Evolutionary conservation across 495 filamentous ascomycete species (phyloP), one percentile per base, ranked within the genome.

Genomic region (Entonaema liquescens): DNA sequence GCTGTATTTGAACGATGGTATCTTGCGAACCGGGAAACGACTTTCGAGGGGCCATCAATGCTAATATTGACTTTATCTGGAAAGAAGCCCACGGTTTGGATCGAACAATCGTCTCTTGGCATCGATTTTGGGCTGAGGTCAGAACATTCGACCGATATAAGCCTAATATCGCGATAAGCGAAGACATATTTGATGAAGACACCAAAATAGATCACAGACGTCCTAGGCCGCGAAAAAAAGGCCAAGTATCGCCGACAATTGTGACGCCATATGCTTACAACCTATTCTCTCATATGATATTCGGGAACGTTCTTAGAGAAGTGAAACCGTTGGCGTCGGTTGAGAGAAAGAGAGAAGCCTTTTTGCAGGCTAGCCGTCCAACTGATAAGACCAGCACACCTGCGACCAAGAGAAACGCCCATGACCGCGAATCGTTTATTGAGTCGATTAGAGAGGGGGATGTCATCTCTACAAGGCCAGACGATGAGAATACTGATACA

Each of bases 181-280:
- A 23, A 21, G 0, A 4, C 3, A 23, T 17, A 6, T 25, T n/a
- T 7, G 26, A 36, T 8, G 6, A 36, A 54, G 11, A 25, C 3
- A 23, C 17, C 21, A 23, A 9, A 13, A 8, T 33, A 11, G 26
- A 17, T 9, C 11, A 2, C 7, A 36, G 36, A 2, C 60, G 0
- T 13, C 5, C 5, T 2, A 72, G 44, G 25, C 8, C 11, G 3
- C 29, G n/a, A 35, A 54, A 31, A 74, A 19, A 77, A 75, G 28
- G 9, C 7, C 19, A 23, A 17, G 56, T 74, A 5, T 17, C 62
- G 0, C 75, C 75, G 35, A 94, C 92, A 0, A 81, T 90, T 6
- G 89, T 92, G 3, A 93, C 92, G 0, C 88, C 89, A 0, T 91
- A 87, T 59, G 84, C 90, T 4, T 84, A 88, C 62, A 74, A 87